Percentiles rank a stretch among this genome's conserved stretches.
Conservation (phyloP, 2,329 filamentous ascomycete genomes). For the Pyrenochaeta sp. region DNA sequence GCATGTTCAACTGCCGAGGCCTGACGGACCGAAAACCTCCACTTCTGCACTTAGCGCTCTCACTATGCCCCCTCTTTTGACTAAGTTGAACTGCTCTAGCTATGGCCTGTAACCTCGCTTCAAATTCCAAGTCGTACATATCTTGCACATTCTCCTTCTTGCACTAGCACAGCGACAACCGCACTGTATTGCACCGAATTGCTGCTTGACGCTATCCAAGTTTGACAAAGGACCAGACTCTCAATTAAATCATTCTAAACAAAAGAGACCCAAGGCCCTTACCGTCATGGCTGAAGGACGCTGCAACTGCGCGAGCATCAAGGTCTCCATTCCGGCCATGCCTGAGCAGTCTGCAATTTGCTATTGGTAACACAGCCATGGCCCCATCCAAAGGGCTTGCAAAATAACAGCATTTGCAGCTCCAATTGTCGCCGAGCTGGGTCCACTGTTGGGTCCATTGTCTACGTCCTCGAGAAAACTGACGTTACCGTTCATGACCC, state of each 20-base stretch:
- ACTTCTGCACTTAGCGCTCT: neutral
- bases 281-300: conserved; percentile 34
- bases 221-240: too few species aligned
- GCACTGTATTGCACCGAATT: too few species aligned
- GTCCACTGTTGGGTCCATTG: conserved; percentile 25
- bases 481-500: conserved; percentile 33
- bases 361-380: conserved; percentile 33
- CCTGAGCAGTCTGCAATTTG: conserved; percentile 34
- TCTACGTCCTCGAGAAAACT: conserved; percentile 30
- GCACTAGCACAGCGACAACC: too few species aligned
- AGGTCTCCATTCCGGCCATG: conserved; percentile 30
- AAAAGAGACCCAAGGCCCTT: neutral
- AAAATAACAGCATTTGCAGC: conserved; percentile 12
- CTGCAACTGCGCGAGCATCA: conserved; percentile 43
- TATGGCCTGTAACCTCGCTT: too few species aligned
- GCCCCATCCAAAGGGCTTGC: neutral
- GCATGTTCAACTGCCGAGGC: conserved; percentile 1
- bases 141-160: too few species aligned
- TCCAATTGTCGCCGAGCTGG: conserved; percentile 42
- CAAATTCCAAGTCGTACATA: too few species aligned
- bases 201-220: too few species aligned
- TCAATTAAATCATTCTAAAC: too few species aligned
- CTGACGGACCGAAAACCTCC: neutral
- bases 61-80: too few species aligned
- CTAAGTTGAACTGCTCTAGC: too few species aligned